Percentiles rank a stretch among this genome's conserved stretches.
These are phyloP conservation scores for Auricularia sp. DNA, from an alignment of 768 basidiomycete genomes.

Conservation along the genomic window DNA sequence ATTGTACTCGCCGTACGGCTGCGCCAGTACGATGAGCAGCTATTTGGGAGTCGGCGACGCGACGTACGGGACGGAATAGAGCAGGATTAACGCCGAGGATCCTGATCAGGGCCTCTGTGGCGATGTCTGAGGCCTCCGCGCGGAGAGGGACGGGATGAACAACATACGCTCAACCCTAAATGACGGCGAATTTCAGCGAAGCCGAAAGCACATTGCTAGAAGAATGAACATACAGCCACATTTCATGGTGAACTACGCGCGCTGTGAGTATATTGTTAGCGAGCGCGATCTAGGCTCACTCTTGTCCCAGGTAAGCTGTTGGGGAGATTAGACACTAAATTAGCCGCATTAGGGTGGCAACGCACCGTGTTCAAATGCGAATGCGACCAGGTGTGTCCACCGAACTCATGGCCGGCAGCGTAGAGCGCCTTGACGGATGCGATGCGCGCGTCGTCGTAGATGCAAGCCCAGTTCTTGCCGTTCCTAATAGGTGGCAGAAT, in stretches of 20 bases:
- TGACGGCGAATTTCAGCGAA: background rate
- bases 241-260: conserved; percentile 23
- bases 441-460: conserved; percentile 15
- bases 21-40: conserved; percentile 32
- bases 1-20: conserved; percentile 35
- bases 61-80: conserved; percentile 11
- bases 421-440: conserved; percentile 27
- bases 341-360: too few species aligned
- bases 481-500: background rate
- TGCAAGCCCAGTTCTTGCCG: conserved; percentile 14
- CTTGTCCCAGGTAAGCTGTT: conserved; percentile 16
- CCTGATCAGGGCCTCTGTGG: background rate
- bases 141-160: too few species aligned
- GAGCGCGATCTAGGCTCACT: background rate
- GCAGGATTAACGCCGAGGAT: background rate
- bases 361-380: conserved; percentile 21
- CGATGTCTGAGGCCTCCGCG: too few species aligned
- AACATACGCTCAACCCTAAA: background rate
- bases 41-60: conserved; percentile 31
- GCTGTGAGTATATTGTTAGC: background rate
- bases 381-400: conserved; percentile 38
- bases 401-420: conserved; percentile 31
- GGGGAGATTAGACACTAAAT: too few species aligned
- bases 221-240: conserved; percentile 14
- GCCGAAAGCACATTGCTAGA: background rate